Percentiles rank a stretch among this genome's conserved stretches.
Conservation (phyloP, 2,329 filamentous ascomycete genomes). For the Paracamarosporium sp. region DNA sequence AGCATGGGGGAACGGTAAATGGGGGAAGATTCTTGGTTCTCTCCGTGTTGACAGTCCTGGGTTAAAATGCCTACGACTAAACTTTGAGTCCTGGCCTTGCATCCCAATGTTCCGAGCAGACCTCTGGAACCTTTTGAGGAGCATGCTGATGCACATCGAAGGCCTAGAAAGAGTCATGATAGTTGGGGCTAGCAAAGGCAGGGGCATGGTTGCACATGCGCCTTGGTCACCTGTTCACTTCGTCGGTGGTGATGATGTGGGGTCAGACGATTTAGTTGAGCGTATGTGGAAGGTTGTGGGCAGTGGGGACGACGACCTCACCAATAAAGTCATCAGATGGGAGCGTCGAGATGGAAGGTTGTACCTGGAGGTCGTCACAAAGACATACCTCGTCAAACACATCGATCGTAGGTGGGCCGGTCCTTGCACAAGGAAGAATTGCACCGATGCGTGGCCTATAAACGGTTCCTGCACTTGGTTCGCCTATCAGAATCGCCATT, state of each 20-base stretch:
- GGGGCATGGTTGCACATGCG: constrained; percentile 35
- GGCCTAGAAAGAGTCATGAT: constrained; percentile 42
- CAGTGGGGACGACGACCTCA: constrained; percentile 14
- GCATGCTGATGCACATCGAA: constrained; percentile 33
- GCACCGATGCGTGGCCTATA: constrained; percentile 36
- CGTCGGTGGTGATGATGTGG: constrained; percentile 45
- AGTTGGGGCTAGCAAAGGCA: constrained; percentile 39
- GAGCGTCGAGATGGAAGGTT: constrained; percentile 31
- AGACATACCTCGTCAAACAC: constrained; percentile 22
- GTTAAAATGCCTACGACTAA: constrained; percentile 41
- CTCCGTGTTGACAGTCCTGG: constrained; percentile 35
- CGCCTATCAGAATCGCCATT: constrained; percentile 34
- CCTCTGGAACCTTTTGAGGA: constrained; percentile 41
- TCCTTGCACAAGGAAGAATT: constrained; percentile 16
- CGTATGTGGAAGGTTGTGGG: constrained; percentile 39
- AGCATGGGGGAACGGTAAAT: constrained; percentile 25
- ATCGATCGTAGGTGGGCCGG: constrained; percentile 23
- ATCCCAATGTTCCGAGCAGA: constrained; percentile 35
- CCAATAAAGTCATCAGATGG: constrained; percentile 44
- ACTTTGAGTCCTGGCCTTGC: constrained; percentile 43
- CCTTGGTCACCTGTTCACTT: constrained; percentile 47
- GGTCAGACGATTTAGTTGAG: constrained; percentile 39
- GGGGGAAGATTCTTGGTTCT: constrained; percentile 26
- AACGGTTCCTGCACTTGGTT: constrained; percentile 37
- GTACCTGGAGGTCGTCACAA: constrained; percentile 39